Evolutionary conservation across 2,329 filamentous ascomycete genomes (phyloP), one percentile per base, ranked within the genome.

Genomic region (Aspergillus sp.): DNA sequence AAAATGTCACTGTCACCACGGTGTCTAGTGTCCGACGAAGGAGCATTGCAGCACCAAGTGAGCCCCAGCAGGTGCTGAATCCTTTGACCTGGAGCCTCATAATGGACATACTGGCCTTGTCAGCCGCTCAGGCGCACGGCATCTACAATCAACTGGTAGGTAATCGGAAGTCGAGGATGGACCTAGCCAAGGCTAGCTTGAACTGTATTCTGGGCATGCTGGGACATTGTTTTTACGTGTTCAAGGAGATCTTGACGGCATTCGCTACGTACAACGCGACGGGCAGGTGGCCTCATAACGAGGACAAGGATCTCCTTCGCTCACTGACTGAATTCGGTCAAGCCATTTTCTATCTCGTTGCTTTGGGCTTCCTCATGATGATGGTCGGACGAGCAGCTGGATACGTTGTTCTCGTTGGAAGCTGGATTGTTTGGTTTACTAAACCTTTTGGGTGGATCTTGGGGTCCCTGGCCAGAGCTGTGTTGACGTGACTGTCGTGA

Each of bases 381-480:
- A 19, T 72, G 2, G 45, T 73, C 4, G 60, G 64, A 2, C 65
- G 67, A 16, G 58, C 60, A 45, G 63, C 65, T 3, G 60, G 64
- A 2, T 70, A 70, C 30, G 48, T 71, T 38, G 60, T 70, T 36
- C 57, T 71, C 17, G 49, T 72, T 32, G 65, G 64, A 4, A 65
- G 62, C 17, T 73, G 70, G 71, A 55, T 73, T 24, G 47, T 69
- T 11, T 73, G 71, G 71, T 60, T 72, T 48, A 58, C 60, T 2
- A 64, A 54, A 38, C 70, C 70, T 1, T 65, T 72, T 58, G 63
- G 62, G 0, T 70, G 67, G 65, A 48, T 63, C 7, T 58, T 71
- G 45, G 59, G 65, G 13, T 53, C 57, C 32, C 42, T 70, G 32
- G 64, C 63, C 13, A 62, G 60, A 49, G 60, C 60, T 33, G 41